phyloP scores from a whole-genome alignment of 345 rosid genomes.

The Leavenworthia alabamica region DNA sequence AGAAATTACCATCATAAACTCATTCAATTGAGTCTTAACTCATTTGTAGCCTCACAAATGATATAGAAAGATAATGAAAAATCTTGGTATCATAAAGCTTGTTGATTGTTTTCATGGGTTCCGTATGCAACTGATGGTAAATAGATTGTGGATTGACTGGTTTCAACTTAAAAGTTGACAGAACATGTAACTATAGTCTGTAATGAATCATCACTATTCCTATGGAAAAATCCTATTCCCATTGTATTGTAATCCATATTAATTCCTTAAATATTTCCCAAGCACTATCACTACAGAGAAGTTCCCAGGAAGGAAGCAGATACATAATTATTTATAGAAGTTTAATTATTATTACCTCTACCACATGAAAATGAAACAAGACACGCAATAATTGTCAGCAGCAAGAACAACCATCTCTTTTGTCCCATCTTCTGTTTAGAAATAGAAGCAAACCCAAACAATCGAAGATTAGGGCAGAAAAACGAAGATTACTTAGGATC shows the following conservation, averaged over 20 bases:
- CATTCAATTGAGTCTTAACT: too few relatives aligned
- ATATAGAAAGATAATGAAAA: not conserved
- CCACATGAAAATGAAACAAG: constrained; percentile 32
- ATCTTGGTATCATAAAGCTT: not conserved
- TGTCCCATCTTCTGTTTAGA: constrained; percentile 41
- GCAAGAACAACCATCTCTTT: constrained; percentile 31
- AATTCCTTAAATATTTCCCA: not conserved
- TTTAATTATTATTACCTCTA: constrained; percentile 41
- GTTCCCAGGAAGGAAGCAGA: not conserved
- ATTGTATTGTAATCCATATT: not conserved
- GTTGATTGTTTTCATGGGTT: too few relatives aligned
- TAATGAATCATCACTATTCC: not conserved
- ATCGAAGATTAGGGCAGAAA: not conserved
- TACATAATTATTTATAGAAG: too few relatives aligned
- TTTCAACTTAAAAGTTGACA: not conserved
- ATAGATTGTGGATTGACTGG: not conserved
- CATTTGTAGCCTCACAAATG: not conserved
- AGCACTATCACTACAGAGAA: not conserved
- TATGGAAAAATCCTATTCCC: not conserved
- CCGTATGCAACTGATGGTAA: too few relatives aligned
- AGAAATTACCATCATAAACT: not conserved
- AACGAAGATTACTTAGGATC: too few relatives aligned
- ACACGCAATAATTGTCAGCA: constrained; percentile 27
- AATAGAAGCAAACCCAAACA: not conserved
- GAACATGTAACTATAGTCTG: not conserved